A percentile compares a stretch with the other conserved stretches of the same genome.
Conservation (phyloP, 192 early-diverging fungal genomes). For the Thamnidium elegans region DNA sequence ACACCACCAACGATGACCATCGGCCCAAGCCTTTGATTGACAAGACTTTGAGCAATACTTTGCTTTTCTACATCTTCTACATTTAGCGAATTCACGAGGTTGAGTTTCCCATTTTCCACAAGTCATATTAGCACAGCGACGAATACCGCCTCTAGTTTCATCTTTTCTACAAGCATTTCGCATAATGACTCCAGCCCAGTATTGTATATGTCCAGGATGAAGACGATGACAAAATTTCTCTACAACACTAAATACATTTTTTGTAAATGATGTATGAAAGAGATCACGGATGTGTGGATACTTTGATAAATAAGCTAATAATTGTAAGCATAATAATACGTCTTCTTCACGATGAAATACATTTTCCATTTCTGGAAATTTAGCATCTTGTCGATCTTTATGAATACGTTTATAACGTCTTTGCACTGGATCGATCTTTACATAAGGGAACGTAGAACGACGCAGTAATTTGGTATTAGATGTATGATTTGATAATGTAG, state of each 20-base stretch:
- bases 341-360: constrained; percentile 77
- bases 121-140: constrained; percentile 74
- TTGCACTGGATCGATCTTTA: constrained; percentile 15
- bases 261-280: constrained; percentile 45
- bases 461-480: background rate
- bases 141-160: constrained; percentile 63
- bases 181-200: constrained; percentile 79
- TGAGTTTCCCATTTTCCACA: constrained; percentile 76
- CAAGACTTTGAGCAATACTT: constrained; percentile 83
- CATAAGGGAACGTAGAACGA: constrained; percentile 25
- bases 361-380: constrained; percentile 13
- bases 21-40: constrained; percentile 72
- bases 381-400: constrained; percentile 21
- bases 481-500: constrained; percentile 1
- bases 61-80: constrained; percentile 80
- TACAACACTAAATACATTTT: constrained; percentile 72
- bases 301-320: constrained; percentile 90
- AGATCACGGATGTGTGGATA: constrained; percentile 76
- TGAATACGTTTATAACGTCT: constrained; percentile 20
- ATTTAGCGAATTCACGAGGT: constrained; percentile 81
- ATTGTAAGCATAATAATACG: constrained; percentile 77
- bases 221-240: constrained; percentile 68
- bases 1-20: constrained; percentile 83
- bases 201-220: constrained; percentile 63
- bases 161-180: constrained; percentile 78